Evolutionary conservation across 495 filamentous ascomycete genomes (phyloP), one percentile per base, ranked within the genome.

Genomic region (Parathielavia appendiculata): DNA sequence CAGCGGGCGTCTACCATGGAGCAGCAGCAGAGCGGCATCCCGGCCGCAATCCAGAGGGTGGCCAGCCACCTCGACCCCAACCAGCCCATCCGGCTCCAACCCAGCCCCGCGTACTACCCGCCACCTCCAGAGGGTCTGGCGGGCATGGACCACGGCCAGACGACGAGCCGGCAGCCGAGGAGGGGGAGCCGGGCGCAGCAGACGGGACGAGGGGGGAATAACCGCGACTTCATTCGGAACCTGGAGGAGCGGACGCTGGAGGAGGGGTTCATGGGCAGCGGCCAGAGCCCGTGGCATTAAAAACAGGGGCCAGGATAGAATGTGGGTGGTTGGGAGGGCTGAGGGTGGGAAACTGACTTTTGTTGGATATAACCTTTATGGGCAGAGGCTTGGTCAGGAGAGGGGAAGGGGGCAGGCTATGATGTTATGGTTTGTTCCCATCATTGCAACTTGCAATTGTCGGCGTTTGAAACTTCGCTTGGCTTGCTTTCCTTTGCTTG

Each of bases 1-100:
- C 92, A 96, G 74, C 85, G 95, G 54, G 92, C 95, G 13, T 91
- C 92, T 38, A 99, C 95, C 9, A 90, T 97, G 85, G 92, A 97
- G 67, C 89, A 91, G 58, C 88, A 95, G 64, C 86, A 89, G 66
- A 88, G 86, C 55, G 92, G 93, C 8, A 92, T 99, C 54, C 95
- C 95, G 0, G 82, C 89, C 11, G 85, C 91, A 0, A 91, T 99
- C 53, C 95, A 99, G 68, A 78, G 95, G 57, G 93, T 97, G n/a
- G 92, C 92, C 12, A 95, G 90, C 67, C 93, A 97, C 70, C 84
- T 99, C 50, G 92, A 99, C 68, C 95, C 95, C 6, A 97, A 83
- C 57, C 89, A 91, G 36, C 95, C 95, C 0, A 97, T 99, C 66
- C 81, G 95, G 45, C 71, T 96, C 40, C 95, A 99, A 68, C 95